Evolutionary conservation across 495 filamentous ascomycete genomes (phyloP).

Genomic region (Trichocladium antarcticum): DNA sequence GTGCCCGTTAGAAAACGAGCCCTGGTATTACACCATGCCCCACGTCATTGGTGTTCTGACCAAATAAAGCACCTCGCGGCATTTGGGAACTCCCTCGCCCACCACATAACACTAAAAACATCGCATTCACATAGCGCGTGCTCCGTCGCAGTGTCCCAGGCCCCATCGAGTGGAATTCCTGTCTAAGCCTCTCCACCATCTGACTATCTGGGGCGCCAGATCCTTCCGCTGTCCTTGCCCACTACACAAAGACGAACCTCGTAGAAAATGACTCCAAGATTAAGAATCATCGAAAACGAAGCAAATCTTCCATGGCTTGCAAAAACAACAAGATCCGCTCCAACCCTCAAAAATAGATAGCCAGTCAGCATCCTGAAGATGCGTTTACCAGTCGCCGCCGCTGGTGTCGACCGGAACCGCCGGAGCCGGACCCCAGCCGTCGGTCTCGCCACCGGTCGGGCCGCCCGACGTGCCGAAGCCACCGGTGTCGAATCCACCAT

Average conservation of each 20-base stretch:
- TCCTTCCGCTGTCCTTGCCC: not conserved
- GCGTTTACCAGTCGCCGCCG: slow-evolving; percentile 13
- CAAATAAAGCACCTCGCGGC: slow-evolving; percentile 4
- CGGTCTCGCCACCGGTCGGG: slow-evolving; percentile 4
- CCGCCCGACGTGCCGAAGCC: too few species aligned
- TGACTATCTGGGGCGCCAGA: not conserved
- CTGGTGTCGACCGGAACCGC: not conserved
- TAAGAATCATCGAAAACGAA: slow-evolving; percentile 3
- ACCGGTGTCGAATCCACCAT: not conserved
- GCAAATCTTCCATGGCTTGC: not conserved
- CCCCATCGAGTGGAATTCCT: not conserved
- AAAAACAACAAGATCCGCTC: not conserved
- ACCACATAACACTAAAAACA: too few species aligned
- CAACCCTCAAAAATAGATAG: slow-evolving; percentile 1
- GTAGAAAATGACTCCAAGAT: slow-evolving; percentile 2
- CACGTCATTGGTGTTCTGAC: slow-evolving; percentile 31
- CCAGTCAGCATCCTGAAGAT: not conserved
- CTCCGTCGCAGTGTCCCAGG: not conserved
- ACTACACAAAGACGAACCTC: not conserved
- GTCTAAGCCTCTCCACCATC: not conserved
- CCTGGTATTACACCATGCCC: slow-evolving; percentile 40
- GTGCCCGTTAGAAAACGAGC: slow-evolving; percentile 32
- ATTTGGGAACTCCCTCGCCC: too few species aligned
- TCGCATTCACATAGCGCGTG: too few species aligned
- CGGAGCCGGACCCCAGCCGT: not conserved